Evolutionary conservation across 306 rosid species (phyloP).

Genomic region (Herpetospermum pedunculosum): DNA sequence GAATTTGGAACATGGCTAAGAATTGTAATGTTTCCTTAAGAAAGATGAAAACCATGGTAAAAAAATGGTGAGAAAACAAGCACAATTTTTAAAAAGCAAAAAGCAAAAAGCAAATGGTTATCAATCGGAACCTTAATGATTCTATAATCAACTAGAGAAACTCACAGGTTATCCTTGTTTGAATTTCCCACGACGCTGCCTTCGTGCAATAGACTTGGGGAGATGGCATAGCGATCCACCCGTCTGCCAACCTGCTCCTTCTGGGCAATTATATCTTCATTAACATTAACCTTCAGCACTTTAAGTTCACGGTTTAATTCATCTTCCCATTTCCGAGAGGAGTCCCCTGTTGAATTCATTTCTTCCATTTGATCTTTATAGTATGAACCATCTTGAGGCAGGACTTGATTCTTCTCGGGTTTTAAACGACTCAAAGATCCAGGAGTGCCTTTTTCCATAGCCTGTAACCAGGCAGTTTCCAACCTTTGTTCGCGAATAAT

Average conservation of each 20-base stretch:
- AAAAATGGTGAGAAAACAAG: too few relatives aligned
- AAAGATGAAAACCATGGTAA: too few relatives aligned
- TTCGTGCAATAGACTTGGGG: conserved; percentile 88
- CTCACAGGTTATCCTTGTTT: conserved; percentile 74
- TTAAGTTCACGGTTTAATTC: conserved; percentile 43
- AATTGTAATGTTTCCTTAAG: too few relatives aligned
- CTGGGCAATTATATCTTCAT: conserved; percentile 44
- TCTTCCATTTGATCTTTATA: conserved; percentile 49
- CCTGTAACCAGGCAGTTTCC: conserved; percentile 95
- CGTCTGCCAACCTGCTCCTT: conserved; percentile 55
- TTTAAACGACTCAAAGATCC: conserved; percentile 65
- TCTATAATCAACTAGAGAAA: conserved; percentile 15
- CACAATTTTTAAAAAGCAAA: too few relatives aligned
- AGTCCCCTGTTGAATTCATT: conserved; percentile 36
- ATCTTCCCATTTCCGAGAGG: conserved; percentile 69
- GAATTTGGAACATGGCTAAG: too few relatives aligned
- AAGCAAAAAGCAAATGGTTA: too few relatives aligned
- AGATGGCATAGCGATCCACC: conserved; percentile 52
- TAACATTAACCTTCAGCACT: conserved; percentile 30
- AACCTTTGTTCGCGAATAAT: conserved; percentile 86
- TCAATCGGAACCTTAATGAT: too few relatives aligned
- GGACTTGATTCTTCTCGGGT: conserved; percentile 91
- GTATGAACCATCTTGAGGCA: conserved; percentile 66
- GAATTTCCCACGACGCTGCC: conserved; percentile 45
- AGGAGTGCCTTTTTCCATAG: conserved; percentile 82